Percentiles rank a stretch among this genome's conserved stretches.
Conservation (phyloP, 371 early-diverging fungal species). For the Syncephalastrum sp. region DNA sequence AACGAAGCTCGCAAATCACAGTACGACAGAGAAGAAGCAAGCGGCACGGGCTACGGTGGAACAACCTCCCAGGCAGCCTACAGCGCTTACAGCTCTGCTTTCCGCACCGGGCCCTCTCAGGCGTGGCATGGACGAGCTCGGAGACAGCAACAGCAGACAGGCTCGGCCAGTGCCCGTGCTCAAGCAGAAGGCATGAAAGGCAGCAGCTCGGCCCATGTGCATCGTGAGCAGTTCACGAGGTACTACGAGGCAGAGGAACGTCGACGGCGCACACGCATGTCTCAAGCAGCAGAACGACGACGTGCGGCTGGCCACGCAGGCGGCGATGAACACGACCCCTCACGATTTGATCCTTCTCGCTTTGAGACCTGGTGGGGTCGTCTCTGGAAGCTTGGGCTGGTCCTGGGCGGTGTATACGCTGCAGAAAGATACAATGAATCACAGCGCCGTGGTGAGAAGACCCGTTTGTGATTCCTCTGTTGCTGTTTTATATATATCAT, state of each 20-base stretch:
- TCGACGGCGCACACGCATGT: conserved; percentile 33
- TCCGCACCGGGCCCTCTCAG: conserved; percentile 29
- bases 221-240: conserved; percentile 25
- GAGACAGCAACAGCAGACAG: conserved; percentile 25
- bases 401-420: conserved; percentile 19
- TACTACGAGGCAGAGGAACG: conserved; percentile 48
- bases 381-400: conserved; percentile 24
- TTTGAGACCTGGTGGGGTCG: conserved; percentile 23
- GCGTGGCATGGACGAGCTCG: conserved; percentile 34
- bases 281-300: conserved; percentile 32
- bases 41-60: conserved; percentile 10
- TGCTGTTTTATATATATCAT: too few species aligned
- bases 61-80: conserved; percentile 12
- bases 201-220: conserved; percentile 17
- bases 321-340: conserved; percentile 7
- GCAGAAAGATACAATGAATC: too few species aligned
- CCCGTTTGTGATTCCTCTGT: too few species aligned
- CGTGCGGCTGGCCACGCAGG: conserved; percentile 18
- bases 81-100: conserved; percentile 12
- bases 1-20: conserved; percentile 71
- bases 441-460: too few species aligned
- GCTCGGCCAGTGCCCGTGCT: conserved; percentile 39
- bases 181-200: conserved; percentile 35
- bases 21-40: conserved; percentile 62
- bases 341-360: neutral